These are phyloP conservation scores for Rhynchosporium secalis DNA, from an alignment of 2,329 filamentous ascomycete genomes.

Conservation along the genomic window DNA sequence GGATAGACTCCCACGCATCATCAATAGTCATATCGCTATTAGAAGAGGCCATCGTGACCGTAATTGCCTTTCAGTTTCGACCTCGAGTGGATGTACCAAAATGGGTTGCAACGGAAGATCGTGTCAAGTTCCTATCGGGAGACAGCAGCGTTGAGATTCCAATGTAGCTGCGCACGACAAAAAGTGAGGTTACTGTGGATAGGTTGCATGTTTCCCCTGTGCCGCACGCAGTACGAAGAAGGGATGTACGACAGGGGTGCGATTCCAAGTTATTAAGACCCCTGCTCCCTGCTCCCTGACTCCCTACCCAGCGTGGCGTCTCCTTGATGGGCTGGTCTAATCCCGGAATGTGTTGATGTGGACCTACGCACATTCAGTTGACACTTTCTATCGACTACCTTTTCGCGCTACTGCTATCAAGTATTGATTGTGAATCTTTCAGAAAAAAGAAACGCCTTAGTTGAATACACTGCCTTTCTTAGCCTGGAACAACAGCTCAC, in stretches of 20 bases:
- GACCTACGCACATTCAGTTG: background rate
- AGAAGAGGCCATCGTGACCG: constrained; percentile 27
- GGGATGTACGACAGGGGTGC: background rate
- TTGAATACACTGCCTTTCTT: too few relatives aligned
- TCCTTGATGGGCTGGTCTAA: background rate
- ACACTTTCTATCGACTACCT: background rate
- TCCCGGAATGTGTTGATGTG: background rate
- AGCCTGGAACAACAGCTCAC: too few relatives aligned
- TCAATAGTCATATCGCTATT: constrained; percentile 36
- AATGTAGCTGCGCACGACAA: background rate
- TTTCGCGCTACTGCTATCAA: background rate
- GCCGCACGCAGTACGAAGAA: background rate
- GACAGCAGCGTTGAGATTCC: background rate
- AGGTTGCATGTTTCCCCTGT: background rate
- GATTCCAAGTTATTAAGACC: background rate
- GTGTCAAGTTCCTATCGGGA: background rate
- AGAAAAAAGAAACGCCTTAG: too few relatives aligned
- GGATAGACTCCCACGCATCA: constrained; percentile 35
- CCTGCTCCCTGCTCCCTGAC: background rate
- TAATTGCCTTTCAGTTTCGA: background rate
- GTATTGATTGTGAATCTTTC: too few relatives aligned
- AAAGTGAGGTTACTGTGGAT: background rate
- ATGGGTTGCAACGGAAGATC: background rate
- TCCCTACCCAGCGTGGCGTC: background rate
- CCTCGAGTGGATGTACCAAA: background rate